Conservation (phyloP, 1,284 basidiomycete genomes). For the Tilletia walkeri region DNA sequence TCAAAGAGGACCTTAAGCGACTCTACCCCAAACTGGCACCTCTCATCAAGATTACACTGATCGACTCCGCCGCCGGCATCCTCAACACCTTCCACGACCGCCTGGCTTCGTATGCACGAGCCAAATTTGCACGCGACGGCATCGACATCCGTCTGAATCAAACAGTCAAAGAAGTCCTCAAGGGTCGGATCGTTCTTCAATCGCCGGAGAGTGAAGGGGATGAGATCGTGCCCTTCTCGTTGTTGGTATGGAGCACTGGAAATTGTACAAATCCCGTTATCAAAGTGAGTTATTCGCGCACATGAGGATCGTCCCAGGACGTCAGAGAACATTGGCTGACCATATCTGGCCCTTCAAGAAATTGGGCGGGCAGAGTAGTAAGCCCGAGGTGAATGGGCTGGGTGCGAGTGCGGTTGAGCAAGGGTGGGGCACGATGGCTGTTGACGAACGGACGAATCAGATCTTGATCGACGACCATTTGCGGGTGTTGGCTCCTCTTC, state of each 20-base stretch:
- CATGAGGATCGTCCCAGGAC: no score
- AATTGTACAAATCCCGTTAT: background rate
- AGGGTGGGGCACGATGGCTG: constrained; percentile 58
- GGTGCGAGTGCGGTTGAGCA: background rate
- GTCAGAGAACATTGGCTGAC: no score
- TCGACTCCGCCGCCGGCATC: constrained; percentile 47
- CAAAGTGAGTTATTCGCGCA: no score
- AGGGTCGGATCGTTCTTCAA: constrained; percentile 17
- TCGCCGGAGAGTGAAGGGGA: constrained; percentile 29
- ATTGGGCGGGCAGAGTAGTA: background rate
- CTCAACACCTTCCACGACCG: constrained; percentile 46
- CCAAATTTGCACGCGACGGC: constrained; percentile 40
- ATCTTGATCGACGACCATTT: constrained; percentile 56
- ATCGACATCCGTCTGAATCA: constrained; percentile 27
- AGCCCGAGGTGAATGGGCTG: background rate
- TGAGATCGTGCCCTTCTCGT: constrained; percentile 30
- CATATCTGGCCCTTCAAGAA: background rate
- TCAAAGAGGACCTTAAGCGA: constrained; percentile 71
- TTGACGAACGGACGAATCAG: constrained; percentile 67
- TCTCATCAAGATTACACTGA: constrained; percentile 27
- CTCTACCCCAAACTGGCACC: constrained; percentile 52
- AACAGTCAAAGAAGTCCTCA: constrained; percentile 29
- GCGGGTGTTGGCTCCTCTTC: constrained; percentile 22
- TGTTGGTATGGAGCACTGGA: constrained; percentile 20
- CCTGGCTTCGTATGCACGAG: constrained; percentile 43